Base-by-base conservation (phyloP, 225 moss, liverwort and hornwort genomes). In the Polytrichum commune region DNA sequence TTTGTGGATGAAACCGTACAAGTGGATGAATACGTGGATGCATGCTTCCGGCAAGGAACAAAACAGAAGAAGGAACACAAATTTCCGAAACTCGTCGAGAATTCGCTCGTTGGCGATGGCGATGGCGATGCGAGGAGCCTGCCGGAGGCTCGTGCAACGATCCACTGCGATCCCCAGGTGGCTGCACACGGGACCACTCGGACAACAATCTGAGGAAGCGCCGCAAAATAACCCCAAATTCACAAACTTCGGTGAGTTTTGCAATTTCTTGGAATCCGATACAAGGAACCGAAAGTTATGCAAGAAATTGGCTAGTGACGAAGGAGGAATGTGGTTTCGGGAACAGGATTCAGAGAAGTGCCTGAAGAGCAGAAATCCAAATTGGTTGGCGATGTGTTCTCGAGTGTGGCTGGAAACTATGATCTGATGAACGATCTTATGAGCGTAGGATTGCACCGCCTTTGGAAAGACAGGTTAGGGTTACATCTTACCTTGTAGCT, bases 391-490 rank as follows among this genome's bases (percentile, higher is more conserved):
- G 82, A 98, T 68, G 97, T 98, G 1, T 98, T 98, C 84, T 88
- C 90, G 64, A 95, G 84, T 33, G 97, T 98, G 68, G 97, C 97
- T 69, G 80, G 87, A 32, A 95, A 87, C 64, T 98, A 98, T 87
- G 97, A 98, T 69, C 81, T 98, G 22, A 98, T 98, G 97, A 98
- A 98, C 72, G 97, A 98, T 79, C 79, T 98, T 6, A 98, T 98
- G 97, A 94, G 92, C 76, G 84, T 76, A 54, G 97, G 97, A 32
- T 79, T 98, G 76, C 97, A 98, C 73, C 97, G 97, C 19, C 90
- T 98, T 18, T 98, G 97, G 97, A 98, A 98, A 82, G 95, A 98
- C 78, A 98, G 97, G 97, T 90, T 18, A 13, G 54, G 46, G 46
- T 16, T 46, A 46, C 46, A 46, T 46, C 46, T 13, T 46, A 46